These are phyloP conservation scores for Penicillium occitanis DNA, from an alignment of 2,329 filamentous ascomycete genomes.

Conservation along the genomic window DNA sequence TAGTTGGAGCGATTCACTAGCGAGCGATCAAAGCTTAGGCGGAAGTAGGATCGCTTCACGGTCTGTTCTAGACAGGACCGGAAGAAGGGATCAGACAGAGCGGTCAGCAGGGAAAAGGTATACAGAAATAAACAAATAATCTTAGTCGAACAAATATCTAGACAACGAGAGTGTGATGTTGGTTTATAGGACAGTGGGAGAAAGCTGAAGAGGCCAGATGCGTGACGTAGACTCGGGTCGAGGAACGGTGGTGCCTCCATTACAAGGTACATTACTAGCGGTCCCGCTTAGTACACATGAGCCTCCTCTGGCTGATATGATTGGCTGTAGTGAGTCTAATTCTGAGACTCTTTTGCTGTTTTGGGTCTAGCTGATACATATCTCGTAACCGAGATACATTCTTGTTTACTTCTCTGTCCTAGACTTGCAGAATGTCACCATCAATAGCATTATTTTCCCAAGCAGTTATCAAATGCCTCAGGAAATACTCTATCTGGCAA, in stretches of 20 bases:
- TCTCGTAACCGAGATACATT: neutral
- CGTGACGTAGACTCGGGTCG: neutral
- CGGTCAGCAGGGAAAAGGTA: neutral
- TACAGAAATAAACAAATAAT: neutral
- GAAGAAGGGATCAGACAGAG: neutral
- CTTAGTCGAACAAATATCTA: neutral
- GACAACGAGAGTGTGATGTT: neutral
- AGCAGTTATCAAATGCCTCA: too few species aligned
- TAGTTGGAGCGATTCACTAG: neutral
- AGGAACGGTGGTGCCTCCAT: neutral
- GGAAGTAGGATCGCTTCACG: slow-evolving; percentile 4
- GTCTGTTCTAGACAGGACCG: slow-evolving; percentile 14
- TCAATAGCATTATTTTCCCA: neutral
- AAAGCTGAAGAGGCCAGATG: neutral
- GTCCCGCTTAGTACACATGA: neutral
- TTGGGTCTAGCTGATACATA: neutral
- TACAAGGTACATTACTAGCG: neutral
- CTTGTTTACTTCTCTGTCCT: neutral
- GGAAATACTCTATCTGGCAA: too few species aligned
- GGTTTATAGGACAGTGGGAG: neutral
- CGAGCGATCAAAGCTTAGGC: neutral
- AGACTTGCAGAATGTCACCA: neutral
- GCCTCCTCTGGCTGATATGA: neutral
- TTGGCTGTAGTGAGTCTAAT: neutral
- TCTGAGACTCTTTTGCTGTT: neutral